Evolutionary conservation across 176 grass and related monocot species (phyloP), one percentile per base, ranked within the genome.

Genomic region (Oryza glaberrima): DNA sequence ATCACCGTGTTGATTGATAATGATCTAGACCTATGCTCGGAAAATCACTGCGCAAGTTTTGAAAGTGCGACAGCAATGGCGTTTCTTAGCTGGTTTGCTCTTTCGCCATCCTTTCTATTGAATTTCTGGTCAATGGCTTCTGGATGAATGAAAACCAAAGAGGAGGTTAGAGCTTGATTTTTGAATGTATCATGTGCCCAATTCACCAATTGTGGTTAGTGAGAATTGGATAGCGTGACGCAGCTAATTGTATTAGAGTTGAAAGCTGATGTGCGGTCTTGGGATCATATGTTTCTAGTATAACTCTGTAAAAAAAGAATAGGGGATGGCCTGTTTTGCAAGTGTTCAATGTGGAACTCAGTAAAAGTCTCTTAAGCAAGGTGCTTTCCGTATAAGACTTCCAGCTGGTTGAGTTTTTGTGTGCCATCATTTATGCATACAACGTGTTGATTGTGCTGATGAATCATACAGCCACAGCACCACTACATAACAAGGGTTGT

Each of bases 71-170:
- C 88, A 17, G 89, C 96, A 6, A 98, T 98, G 96, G 90, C 77
- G 12, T 98, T 98, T 81, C 87, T 98, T 58, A 95, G 96, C 77
- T 98, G 93, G 78, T 92, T 98, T 78, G 83, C 85, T 10, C 74
- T 94, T 13, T 87, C 85, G 0, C 96, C 93, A 1, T 92, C 91
- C 6, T 90, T 92, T 51, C 13, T 92, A 22, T 75, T 95, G 69
- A 98, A 98, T 89, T 76, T 94, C 30, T 87, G 81, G 81, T 85
- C 93, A 16, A 35, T 95, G 74, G 93, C 93, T 81, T 85, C 85
- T 46, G 69, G 87, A 30, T 98, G 82, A 58, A 58, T n/a, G 54
- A 93, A 93, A 76, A 54, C 38, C 78, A 66, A 28, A 9, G 20
- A 25, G 70, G 44, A 61, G 22, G 51, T 69, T 40, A 70, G 14